A percentile compares a stretch with the other conserved stretches of the same genome.
Evolutionary conservation across 495 filamentous ascomycete genomes (phyloP).

Genomic region (Lasiosphaeris hirsuta): DNA sequence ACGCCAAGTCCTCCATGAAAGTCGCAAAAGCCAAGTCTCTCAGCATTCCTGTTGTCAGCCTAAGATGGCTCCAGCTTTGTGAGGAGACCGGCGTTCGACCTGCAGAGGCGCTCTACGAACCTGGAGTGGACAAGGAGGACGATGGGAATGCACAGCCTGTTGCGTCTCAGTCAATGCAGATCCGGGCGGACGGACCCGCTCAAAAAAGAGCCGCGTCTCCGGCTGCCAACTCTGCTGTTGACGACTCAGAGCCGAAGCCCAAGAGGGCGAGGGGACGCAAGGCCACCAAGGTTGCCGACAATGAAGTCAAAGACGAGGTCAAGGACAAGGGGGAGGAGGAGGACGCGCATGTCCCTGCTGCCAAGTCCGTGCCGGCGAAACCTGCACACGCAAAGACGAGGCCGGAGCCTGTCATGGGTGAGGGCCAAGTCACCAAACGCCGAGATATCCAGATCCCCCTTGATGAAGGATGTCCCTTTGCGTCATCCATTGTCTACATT

Average conservation of each 20-base stretch:
- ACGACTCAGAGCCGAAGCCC: constrained; percentile 15
- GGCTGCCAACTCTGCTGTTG: not conserved
- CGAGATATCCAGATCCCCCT: constrained; percentile 45
- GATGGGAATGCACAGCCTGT: constrained; percentile 1
- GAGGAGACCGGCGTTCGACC: constrained; percentile 40
- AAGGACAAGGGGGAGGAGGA: not conserved
- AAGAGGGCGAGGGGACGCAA: constrained; percentile 25
- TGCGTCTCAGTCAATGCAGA: constrained; percentile 3
- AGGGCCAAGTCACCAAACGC: constrained; percentile 44
- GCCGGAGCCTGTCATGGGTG: constrained; percentile 29
- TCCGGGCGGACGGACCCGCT: constrained; percentile 9
- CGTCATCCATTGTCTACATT: constrained; percentile 57
- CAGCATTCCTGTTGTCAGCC: constrained; percentile 53
- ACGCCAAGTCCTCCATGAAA: constrained; percentile 45
- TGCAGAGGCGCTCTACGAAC: constrained; percentile 20
- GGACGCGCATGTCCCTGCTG: constrained; percentile 10
- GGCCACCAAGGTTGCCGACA: constrained; percentile 32
- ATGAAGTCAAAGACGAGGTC: constrained; percentile 12
- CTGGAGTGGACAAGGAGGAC: not conserved
- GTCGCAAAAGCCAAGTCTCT: constrained; percentile 49
- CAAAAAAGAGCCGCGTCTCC: constrained; percentile 25
- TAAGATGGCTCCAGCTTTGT: constrained; percentile 62
- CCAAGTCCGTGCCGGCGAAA: constrained; percentile 6
- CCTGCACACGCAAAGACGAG: constrained; percentile 10
- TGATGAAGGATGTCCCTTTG: constrained; percentile 37